A percentile compares a stretch with the other conserved stretches of the same genome.
Evolutionary conservation across 2,329 filamentous ascomycete genomes (phyloP).

Genomic region (Aspergillus pseudoterreus): DNA sequence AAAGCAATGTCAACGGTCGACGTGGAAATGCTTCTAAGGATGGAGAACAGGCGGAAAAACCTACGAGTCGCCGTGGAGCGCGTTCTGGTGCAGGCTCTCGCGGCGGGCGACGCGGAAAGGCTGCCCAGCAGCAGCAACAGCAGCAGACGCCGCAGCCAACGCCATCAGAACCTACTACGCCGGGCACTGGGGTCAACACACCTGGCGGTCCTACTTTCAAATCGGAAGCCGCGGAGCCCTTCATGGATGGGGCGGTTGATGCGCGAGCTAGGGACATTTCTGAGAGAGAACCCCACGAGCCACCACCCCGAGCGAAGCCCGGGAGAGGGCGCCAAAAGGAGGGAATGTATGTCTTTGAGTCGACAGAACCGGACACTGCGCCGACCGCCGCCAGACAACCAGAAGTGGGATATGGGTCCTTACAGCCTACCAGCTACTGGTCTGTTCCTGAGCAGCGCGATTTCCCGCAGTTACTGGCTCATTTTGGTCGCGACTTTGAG

Average conservation of each 20-base stretch:
- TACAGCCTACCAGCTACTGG: constrained; percentile 50
- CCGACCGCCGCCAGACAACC: constrained; percentile 17
- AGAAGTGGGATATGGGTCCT: constrained; percentile 34
- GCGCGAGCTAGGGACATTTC: constrained; percentile 24
- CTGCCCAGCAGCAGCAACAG: constrained; percentile 27
- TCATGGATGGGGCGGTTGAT: constrained; percentile 17
- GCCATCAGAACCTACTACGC: constrained; percentile 9
- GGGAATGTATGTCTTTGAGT: constrained; percentile 34
- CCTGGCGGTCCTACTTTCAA: constrained; percentile 24
- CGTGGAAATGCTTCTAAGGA: constrained; percentile 33
- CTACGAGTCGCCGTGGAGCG: constrained; percentile 30
- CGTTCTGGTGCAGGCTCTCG: constrained; percentile 30
- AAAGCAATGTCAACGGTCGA: constrained; percentile 28
- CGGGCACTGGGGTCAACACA: constrained; percentile 6
- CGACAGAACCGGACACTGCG: constrained; percentile 27
- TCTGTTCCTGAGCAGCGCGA: constrained; percentile 49
- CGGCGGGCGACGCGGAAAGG: constrained; percentile 33
- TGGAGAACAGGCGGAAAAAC: constrained; percentile 33
- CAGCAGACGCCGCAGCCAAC: constrained; percentile 14
- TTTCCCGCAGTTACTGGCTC: constrained; percentile 43
- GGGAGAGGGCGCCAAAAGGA: constrained; percentile 32
- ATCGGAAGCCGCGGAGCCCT: constrained; percentile 20
- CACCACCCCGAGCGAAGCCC: constrained; percentile 22
- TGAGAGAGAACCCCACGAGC: constrained; percentile 22
- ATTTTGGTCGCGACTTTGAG: constrained; percentile 48